Base-by-base conservation (phyloP, 257 asterid species). In the Mitragyna speciosa region DNA sequence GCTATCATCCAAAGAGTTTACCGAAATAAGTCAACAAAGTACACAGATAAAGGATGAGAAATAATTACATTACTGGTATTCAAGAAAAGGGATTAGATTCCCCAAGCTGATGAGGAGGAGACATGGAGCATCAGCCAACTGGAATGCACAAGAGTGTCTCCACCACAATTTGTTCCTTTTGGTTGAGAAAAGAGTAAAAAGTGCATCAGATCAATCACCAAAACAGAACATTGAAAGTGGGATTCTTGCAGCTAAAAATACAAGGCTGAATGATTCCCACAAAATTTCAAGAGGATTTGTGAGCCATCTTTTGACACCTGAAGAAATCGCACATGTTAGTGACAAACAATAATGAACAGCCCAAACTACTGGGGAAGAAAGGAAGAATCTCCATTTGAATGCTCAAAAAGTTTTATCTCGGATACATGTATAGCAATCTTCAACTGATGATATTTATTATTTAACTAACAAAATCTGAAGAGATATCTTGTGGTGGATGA, bases 201-300 rank as follows among this genome's bases (percentile, higher is more conserved):
- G 52, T 28, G 26, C 15, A 36, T 5, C 36, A n/a, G 19, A 31
- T 17, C 45, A 22, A 43, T 16, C 22, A 61, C n/a, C 16, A 52
- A 31, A n/a, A 65, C 47, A 39, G 12, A 24, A 0, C 22, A 54
- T 24, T 8, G 2, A 33, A 69, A 45, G 63, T 72, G 72, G 49
- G 69, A 83, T 76, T 82, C 97, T 92, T 90, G 94, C 99, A 61
- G 99, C 98, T 41, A 96, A 94, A 82, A 96, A 96, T 70, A 96
- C 92, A 48, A 96, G 97, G 90, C 97, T 92, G 90, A 96, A 96
- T 31, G 99, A 96, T 85, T 94, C 85, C 97, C 97, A 92, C 82
- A 96, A 73, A 65, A 96, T 85, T 85, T 94, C 97, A 33, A 96
- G 87, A 72, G 99, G 99, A 86, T 89, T 95, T 2, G 97, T 87